A percentile compares a stretch with the other conserved stretches of the same genome.
Conservation (phyloP, 345 rosid genomes). For the Populus nigra region DNA sequence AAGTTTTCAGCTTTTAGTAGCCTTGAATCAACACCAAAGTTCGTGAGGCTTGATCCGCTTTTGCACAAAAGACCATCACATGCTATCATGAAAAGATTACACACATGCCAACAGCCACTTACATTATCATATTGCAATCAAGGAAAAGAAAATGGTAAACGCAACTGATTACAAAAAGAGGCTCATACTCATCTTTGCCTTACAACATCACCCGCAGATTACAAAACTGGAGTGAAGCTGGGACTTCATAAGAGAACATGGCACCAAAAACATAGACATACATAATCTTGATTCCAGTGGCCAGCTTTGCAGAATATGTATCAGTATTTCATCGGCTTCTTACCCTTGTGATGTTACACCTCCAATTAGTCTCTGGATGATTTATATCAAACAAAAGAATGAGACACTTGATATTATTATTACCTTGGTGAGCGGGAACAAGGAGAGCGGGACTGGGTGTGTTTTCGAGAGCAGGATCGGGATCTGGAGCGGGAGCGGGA, state of each 20-base stretch:
- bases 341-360: slow-evolving; percentile 42
- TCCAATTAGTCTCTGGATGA: slow-evolving; percentile 2
- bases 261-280: background rate
- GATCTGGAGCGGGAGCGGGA: slow-evolving; percentile 15
- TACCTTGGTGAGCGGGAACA: slow-evolving; percentile 77
- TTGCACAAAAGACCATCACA: background rate
- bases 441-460: slow-evolving; percentile 15
- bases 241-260: background rate
- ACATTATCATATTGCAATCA: background rate
- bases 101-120: background rate
- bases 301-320: slow-evolving; percentile 4
- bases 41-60: background rate
- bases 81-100: background rate
- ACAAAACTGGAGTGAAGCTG: background rate
- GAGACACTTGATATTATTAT: background rate
- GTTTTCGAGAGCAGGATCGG: slow-evolving; percentile 6
- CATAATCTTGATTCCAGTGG: background rate
- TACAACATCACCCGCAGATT: background rate
- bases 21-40: background rate
- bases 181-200: background rate
- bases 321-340: slow-evolving; percentile 65
- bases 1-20: background rate
- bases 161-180: background rate
- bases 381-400: background rate
- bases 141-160: background rate